phyloP scores from a whole-genome alignment of 2,329 filamentous ascomycete genomes.

The Claviceps sp. region DNA sequence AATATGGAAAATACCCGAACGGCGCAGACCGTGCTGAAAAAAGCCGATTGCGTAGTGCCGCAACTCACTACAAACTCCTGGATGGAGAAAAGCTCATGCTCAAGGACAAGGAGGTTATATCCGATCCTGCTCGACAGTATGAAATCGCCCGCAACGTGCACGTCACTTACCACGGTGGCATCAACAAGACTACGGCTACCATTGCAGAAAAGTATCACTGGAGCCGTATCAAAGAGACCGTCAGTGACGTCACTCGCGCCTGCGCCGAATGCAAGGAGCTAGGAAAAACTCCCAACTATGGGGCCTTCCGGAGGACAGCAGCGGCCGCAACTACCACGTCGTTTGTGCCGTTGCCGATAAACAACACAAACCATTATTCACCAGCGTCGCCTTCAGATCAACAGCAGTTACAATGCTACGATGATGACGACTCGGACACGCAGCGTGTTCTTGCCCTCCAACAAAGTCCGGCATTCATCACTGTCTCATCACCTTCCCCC shows the following conservation, averaged over 20 bases:
- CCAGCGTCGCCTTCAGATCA: background rate
- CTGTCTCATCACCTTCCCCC: constrained; percentile 15
- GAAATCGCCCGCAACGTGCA: constrained; percentile 75
- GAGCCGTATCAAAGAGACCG: constrained; percentile 96
- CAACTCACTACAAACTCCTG: constrained; percentile 84
- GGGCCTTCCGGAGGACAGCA: constrained; percentile 12
- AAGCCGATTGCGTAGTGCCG: constrained; percentile 81
- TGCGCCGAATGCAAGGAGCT: constrained; percentile 81
- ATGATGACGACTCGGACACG: constrained; percentile 7
- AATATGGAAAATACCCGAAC: constrained; percentile 83
- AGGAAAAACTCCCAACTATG: constrained; percentile 37
- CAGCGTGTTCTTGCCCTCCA: constrained; percentile 17
- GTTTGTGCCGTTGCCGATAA: background rate
- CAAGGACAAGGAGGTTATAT: constrained; percentile 94
- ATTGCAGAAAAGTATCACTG: constrained; percentile 94
- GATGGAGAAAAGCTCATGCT: constrained; percentile 78
- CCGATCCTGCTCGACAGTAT: constrained; percentile 78
- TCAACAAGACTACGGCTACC: constrained; percentile 93
- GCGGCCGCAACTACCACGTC: background rate
- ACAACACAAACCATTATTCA: background rate
- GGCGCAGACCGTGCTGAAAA: constrained; percentile 93
- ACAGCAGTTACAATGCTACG: constrained; percentile 2
- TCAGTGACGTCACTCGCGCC: constrained; percentile 85
- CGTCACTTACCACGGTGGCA: constrained; percentile 66
- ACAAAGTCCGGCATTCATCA: constrained; percentile 15